Conservation (phyloP, 768 basidiomycete genomes). For the Tubosaeta sp. region DNA sequence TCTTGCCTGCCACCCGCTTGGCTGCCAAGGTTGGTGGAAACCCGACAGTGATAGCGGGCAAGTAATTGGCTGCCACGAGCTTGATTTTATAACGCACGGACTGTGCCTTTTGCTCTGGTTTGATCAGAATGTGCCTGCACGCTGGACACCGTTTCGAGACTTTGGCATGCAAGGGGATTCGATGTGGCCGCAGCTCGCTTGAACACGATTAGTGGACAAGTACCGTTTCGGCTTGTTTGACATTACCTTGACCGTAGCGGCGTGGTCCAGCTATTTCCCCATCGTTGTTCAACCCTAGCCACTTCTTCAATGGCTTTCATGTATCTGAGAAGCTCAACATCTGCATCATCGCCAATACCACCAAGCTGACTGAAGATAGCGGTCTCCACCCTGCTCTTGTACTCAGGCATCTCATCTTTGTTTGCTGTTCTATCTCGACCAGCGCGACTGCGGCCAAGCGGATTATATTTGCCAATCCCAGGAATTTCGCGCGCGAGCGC, state of each 20-base stretch:
- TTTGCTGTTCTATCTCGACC: constrained; percentile 62
- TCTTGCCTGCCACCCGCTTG: constrained; percentile 36
- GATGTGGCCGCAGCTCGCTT: constrained; percentile 82
- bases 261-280: constrained; percentile 75
- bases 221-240: background rate
- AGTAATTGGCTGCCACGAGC: constrained; percentile 90
- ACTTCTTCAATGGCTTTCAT: constrained; percentile 61
- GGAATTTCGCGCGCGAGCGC: constrained; percentile 86
- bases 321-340: constrained; percentile 66
- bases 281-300: constrained; percentile 72
- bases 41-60: constrained; percentile 77
- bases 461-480: constrained; percentile 75
- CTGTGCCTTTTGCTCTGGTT: constrained; percentile 96
- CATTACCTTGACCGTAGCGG: constrained; percentile 59
- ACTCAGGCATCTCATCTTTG: constrained; percentile 75
- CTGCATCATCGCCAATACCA: constrained; percentile 59
- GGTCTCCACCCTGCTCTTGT: constrained; percentile 67
- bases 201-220: constrained; percentile 1
- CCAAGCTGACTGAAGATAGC: constrained; percentile 49
- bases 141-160: constrained; percentile 92
- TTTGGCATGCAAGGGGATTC: constrained; percentile 91
- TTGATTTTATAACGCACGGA: constrained; percentile 97
- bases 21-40: constrained; percentile 53
- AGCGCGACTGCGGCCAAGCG: constrained; percentile 43
- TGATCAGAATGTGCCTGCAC: constrained; percentile 95